Evolutionary conservation across 345 rosid species (phyloP), one percentile per base, ranked within the genome.

Genomic region (Populus pruinosa): DNA sequence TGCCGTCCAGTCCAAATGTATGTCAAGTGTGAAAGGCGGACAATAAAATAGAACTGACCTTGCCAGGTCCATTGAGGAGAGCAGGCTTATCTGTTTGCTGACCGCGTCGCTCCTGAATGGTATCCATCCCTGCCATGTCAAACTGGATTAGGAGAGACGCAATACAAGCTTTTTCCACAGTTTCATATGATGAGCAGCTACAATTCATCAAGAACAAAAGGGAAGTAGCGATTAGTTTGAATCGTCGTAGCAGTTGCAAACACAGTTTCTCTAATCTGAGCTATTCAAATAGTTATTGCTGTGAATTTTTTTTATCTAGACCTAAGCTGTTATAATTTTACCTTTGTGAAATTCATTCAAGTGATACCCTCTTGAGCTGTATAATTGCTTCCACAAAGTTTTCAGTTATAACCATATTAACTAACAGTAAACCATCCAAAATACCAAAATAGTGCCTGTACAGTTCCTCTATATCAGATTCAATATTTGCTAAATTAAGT

Each of bases 21-120:
- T 12, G 18, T 47, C 14, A 14, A 12, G 53, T 47, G 53, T 14
- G 53, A 47, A 47, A 47, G 18, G 53, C 4, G 53, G 33, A 31
- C 47, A 43, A 70, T 50, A 53, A 68, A 72, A 67, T 14, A 29
- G 36, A 82, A 77, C 87, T 70, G 70, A 93, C 99, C 94, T 95
- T 95, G 49, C 99, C 98, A 70, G 99, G 99, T 25, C 99, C 98
- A 68, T 89, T 83, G 41, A 95, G 90, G 78, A 93, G 96, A 82
- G 85, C 49, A 29, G 97, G 98, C 68, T 93, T 93, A 68, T 90
- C 89, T 1, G 93, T 95, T 81, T 80, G 82, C 85, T 85, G 90
- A 85, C 92, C 91, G 10, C 99, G 91, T 1, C 98, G 97, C 77
- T 84, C 87, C 86, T 92, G 94, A 83, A 95, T 93, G 55, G 96